Evolutionary conservation across 768 basidiomycete species (phyloP), one percentile per base, ranked within the genome.

Genomic region (Mycena venus): DNA sequence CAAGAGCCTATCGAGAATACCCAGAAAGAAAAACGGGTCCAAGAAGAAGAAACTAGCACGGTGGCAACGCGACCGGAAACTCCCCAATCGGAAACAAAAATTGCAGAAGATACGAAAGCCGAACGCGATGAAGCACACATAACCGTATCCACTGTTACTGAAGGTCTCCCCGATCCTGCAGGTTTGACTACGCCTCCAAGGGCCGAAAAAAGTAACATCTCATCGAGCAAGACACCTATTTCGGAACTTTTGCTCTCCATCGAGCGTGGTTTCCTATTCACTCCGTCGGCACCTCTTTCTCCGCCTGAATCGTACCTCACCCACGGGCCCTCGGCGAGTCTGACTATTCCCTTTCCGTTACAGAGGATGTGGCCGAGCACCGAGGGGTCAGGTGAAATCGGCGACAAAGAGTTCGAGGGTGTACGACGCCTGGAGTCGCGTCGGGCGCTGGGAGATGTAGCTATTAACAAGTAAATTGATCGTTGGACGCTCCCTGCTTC

Each of bases 191-290:
- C 75, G 14, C 71, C 75, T 60, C 68, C 56, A 1, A 70, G 55
- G 63, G 61, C 38, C 4, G 70, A 53, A 40, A 66, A 34, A 14
- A 51, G 47, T 3, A 53, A 25, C 38, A 38, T 32, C 10, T 32
- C 63, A 21, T 9, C 23, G 12, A 66, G 42, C 68, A 90, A 86
- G 73, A 94, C 93, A 34, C 93, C 93, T 2, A 94, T 94, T 59
- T 93, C 93, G 9, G 85, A 89, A 11, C 86, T 94, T 34, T 82
- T 92, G 55, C 84, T 86, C 19, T 89, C 92, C 3, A 94, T 94
- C 68, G 88, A 94, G 75, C 88, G 87, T 19, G 93, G 92, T 36
- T 94, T 94, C 80, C 80, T 91, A n/a, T 88, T 90, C 75, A 91
- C 92, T 4, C 92, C 92, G 19, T 86, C 85, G n/a, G 87, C 89